Evolutionary conservation across 805 yeast genomes (phyloP).

Genomic region (Metschnikowia shivogae): DNA sequence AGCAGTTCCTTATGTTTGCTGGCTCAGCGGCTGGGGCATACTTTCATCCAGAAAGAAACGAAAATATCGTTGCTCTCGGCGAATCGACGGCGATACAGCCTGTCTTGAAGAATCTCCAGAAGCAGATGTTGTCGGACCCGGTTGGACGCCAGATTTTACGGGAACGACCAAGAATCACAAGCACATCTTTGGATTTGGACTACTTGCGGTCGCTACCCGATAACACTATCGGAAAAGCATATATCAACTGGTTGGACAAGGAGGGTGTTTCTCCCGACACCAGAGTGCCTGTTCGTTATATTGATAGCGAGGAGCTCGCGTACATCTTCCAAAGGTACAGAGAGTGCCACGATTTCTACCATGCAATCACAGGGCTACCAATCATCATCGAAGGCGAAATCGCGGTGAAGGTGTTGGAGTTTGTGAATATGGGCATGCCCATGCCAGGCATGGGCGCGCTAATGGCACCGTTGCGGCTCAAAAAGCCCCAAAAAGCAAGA

Average conservation of each 20-base stretch:
- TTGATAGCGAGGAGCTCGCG: slow-evolving; percentile 86
- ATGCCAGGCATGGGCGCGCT: slow-evolving; percentile 92
- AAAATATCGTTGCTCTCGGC: slow-evolving; percentile 77
- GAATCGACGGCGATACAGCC: slow-evolving; percentile 81
- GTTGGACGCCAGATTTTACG: slow-evolving; percentile 73
- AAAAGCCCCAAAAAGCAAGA: slow-evolving; percentile 56
- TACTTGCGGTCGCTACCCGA: slow-evolving; percentile 56
- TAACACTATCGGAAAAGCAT: slow-evolving; percentile 75
- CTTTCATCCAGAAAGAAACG: slow-evolving; percentile 71
- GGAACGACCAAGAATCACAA: slow-evolving; percentile 81
- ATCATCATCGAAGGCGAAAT: slow-evolving; percentile 95
- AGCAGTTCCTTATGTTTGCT: slow-evolving; percentile 57
- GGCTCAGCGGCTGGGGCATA: slow-evolving; percentile 78
- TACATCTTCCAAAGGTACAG: slow-evolving; percentile 91
- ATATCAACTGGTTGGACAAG: slow-evolving; percentile 72
- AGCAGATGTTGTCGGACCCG: slow-evolving; percentile 69
- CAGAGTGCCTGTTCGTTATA: slow-evolving; percentile 79
- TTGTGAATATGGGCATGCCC: slow-evolving; percentile 86
- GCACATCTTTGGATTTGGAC: slow-evolving; percentile 62
- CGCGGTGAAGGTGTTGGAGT: slow-evolving; percentile 88
- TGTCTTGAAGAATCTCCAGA: slow-evolving; percentile 58
- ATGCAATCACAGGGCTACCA: slow-evolving; percentile 85
- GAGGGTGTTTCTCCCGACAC: slow-evolving; percentile 95
- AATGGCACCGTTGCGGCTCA: slow-evolving; percentile 81
- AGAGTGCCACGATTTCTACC: slow-evolving; percentile 96